Evolutionary conservation across 2,329 filamentous ascomycete species (phyloP), one percentile per base, ranked within the genome.

Genomic region (Alternaria rosae): DNA sequence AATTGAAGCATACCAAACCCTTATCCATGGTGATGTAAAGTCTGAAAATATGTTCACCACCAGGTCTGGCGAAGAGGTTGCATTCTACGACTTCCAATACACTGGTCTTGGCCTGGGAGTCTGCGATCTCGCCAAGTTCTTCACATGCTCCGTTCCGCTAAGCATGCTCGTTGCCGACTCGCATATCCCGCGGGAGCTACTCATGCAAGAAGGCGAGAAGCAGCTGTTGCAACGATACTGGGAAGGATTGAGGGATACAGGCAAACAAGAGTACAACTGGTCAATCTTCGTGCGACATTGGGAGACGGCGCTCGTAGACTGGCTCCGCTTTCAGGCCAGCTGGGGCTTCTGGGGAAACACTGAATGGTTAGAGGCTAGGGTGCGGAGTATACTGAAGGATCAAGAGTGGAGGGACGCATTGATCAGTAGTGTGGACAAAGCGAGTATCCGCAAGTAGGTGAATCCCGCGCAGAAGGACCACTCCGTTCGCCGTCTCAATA

Each of bases 71-170:
- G 76, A 84, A 2, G 61, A 79, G 4, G 87, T 88, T 2, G 88
- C 87, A 0, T 89, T 91, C 65, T 91, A 88, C 69, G 89, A 91
- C 71, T 91, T 91, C 58, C 89, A 91, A 67, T 91, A 91, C 66
- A 84, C 86, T 0, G 89, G 89, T 0, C 75, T 90, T 0, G 89
- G 89, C 0, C 73, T 91, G 0, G 89, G 89, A 0, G 88, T 87
- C 0, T 89, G 88, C 65, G 89, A 91, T 72, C 78, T 91, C 0
- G 88, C 88, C 2, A 91, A 91, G 70, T 75, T 91, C 1, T 89
- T 90, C 62, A 91, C 88, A 0, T 90, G 88, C 73, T 90, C 88
- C 3, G 83, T 91, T 0, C 87, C 88, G 0, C 38, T 86, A 7
- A 65, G 77, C 3, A 83, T 89, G 81, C 81, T 91, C 0, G 78